A percentile compares a stretch with the other conserved stretches of the same genome.
Conservation (phyloP, 257 asterid genomes). For the Agastache rugosa region DNA sequence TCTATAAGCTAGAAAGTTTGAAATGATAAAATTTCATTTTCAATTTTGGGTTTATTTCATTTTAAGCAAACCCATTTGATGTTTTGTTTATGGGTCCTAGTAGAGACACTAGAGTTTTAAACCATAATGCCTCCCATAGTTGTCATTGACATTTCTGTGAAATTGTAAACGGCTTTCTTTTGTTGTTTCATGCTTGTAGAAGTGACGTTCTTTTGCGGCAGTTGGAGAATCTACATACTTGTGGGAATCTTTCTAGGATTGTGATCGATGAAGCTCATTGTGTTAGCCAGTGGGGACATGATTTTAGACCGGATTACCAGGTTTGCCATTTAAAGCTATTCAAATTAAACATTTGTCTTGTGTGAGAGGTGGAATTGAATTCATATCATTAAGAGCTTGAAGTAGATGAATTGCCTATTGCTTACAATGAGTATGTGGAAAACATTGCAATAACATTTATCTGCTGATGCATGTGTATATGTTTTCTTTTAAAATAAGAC, state of each 20-base stretch:
- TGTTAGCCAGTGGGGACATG: conserved; percentile 99
- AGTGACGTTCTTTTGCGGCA: conserved; percentile 90
- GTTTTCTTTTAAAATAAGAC: background rate
- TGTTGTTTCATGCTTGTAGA: conserved; percentile 52
- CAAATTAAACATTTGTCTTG: conserved; percentile 1
- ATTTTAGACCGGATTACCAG: conserved; percentile 99
- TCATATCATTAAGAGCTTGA: conserved; percentile 30
- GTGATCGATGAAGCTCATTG: conserved; percentile 99
- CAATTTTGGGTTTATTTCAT: conserved; percentile 5
- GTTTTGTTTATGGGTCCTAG: conserved; percentile 2
- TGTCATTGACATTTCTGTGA: conserved; percentile 19
- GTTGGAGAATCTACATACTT: conserved; percentile 81
- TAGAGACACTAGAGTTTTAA: conserved; percentile 10
- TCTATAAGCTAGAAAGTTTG: background rate
- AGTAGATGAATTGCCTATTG: conserved; percentile 17
- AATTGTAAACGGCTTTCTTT: conserved; percentile 20
- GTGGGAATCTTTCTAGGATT: conserved; percentile 79
- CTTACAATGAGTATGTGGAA: background rate
- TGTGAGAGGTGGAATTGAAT: conserved; percentile 12
- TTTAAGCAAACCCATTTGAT: background rate
- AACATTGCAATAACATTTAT: background rate
- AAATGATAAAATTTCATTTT: background rate
- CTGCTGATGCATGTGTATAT: conserved; percentile 7
- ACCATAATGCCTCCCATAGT: conserved; percentile 5
- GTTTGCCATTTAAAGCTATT: conserved; percentile 45